phyloP scores from a whole-genome alignment of 2,329 filamentous ascomycete genomes.

The Curvularia lunata region DNA sequence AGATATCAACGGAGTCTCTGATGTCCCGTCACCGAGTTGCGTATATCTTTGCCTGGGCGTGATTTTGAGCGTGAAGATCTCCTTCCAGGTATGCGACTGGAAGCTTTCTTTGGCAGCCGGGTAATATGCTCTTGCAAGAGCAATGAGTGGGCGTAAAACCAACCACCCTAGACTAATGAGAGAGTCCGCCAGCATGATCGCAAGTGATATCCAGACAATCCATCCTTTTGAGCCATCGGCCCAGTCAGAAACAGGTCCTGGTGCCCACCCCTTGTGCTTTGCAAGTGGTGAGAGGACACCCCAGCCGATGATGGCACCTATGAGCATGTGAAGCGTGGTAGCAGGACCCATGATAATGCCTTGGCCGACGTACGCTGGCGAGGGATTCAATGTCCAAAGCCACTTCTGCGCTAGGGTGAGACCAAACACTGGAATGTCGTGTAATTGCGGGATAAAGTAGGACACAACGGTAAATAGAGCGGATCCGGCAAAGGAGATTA shows the following conservation, averaged over 20 bases:
- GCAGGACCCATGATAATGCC: constrained; percentile 98
- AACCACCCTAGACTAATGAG: constrained; percentile 86
- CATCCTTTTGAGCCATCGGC: constrained; percentile 93
- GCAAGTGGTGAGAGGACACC: constrained; percentile 87
- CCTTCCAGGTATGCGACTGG: constrained; percentile 46
- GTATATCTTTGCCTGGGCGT: constrained; percentile 50
- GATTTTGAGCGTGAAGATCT: constrained; percentile 42
- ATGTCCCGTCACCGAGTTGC: constrained; percentile 37
- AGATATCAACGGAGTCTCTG: constrained; percentile 31
- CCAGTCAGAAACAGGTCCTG: constrained; percentile 86
- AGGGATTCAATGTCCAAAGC: constrained; percentile 97
- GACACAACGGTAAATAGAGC: constrained; percentile 74
- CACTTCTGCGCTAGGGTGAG: constrained; percentile 74
- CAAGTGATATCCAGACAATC: constrained; percentile 96
- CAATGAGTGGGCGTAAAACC: constrained; percentile 67
- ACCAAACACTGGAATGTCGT: constrained; percentile 88
- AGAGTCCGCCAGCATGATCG: constrained; percentile 96
- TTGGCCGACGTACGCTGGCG: constrained; percentile 95
- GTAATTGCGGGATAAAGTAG: constrained; percentile 86
- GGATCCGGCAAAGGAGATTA: constrained; percentile 66
- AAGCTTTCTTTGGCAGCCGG: constrained; percentile 38
- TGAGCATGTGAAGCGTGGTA: constrained; percentile 92
- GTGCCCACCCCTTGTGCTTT: constrained; percentile 86
- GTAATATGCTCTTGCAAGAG: constrained; percentile 52
- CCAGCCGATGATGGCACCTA: constrained; percentile 91